These are phyloP conservation scores for Veloboletus limbatus DNA, from an alignment of 1,284 basidiomycete species.

Conservation along the genomic window DNA sequence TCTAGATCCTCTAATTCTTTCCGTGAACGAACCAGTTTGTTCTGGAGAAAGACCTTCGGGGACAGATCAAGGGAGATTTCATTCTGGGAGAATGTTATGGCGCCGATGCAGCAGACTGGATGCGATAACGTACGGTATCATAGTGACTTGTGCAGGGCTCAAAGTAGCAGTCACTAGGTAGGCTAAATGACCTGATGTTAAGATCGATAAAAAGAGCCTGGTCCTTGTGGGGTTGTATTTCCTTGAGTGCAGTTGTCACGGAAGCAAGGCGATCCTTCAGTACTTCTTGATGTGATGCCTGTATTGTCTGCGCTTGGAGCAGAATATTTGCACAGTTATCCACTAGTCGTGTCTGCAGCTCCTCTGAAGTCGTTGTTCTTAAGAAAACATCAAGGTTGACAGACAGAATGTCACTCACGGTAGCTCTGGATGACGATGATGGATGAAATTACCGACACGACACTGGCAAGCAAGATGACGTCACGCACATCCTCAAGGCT, in stretches of 20 bases:
- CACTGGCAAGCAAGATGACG: conserved; percentile 1
- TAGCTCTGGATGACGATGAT: conserved; percentile 48
- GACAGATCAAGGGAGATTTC: conserved; percentile 61
- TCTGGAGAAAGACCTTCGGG: conserved; percentile 75
- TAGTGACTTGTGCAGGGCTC: conserved; percentile 75
- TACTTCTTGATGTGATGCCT: conserved; percentile 54
- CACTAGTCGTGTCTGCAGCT: conserved; percentile 61
- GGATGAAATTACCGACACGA: conserved; percentile 9
- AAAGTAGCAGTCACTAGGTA: conserved; percentile 66
- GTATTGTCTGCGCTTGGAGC: conserved; percentile 54
- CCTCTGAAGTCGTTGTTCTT: conserved; percentile 43
- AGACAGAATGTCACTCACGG: conserved; percentile 46
- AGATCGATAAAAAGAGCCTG: conserved; percentile 69
- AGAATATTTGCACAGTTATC: conserved; percentile 52
- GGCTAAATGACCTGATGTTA: conserved; percentile 62
- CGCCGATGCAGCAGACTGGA: neutral
- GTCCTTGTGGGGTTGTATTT: conserved; percentile 56
- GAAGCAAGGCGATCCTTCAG: conserved; percentile 48
- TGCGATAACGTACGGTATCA: conserved; percentile 55
- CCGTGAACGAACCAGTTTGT: conserved; percentile 61
- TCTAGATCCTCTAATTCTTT: conserved; percentile 58
- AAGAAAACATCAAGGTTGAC: neutral
- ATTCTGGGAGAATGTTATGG: conserved; percentile 39
- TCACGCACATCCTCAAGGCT: conserved; percentile 66
- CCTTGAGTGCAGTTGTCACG: conserved; percentile 46